Evolutionary conservation across 345 rosid species (phyloP).

Genomic region (Corchorus capsularis): DNA sequence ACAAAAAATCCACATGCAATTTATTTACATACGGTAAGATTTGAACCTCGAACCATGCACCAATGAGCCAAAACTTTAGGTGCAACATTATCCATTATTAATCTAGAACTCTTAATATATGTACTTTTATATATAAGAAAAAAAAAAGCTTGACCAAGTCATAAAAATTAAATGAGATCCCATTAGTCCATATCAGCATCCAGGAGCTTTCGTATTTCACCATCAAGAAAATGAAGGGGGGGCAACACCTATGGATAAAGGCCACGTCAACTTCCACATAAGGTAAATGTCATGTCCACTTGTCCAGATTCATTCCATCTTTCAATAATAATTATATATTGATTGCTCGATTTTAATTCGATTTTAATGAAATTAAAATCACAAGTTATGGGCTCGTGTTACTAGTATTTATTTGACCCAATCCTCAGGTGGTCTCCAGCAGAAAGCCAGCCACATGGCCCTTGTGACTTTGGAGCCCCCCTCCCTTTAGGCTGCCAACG

Average conservation of each 20-base stretch:
- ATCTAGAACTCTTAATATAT: too few species aligned
- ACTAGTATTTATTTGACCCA: background rate
- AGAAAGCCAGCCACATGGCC: background rate
- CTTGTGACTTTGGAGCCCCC: too few species aligned
- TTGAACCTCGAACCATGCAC: too few species aligned
- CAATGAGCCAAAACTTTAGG: too few species aligned
- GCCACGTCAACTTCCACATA: background rate
- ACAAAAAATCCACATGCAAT: too few species aligned
- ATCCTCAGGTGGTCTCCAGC: background rate
- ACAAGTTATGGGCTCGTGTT: background rate
- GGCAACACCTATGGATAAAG: background rate
- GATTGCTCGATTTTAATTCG: too few species aligned
- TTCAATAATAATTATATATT: background rate
- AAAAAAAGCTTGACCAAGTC: background rate
- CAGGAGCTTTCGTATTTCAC: background rate
- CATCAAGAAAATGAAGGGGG: background rate
- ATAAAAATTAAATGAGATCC: background rate
- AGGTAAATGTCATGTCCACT: background rate
- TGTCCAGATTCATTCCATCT: too few species aligned
- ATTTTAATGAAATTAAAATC: too few species aligned
- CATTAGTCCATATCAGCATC: background rate
- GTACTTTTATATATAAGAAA: too few species aligned
- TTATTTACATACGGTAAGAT: too few species aligned
- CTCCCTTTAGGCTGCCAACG: too few species aligned
- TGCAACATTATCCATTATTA: too few species aligned